Percentiles rank a stretch among this genome's conserved stretches.
Conservation (phyloP, 805 yeast genomes). For the Lipomyces chichibuensis region DNA sequence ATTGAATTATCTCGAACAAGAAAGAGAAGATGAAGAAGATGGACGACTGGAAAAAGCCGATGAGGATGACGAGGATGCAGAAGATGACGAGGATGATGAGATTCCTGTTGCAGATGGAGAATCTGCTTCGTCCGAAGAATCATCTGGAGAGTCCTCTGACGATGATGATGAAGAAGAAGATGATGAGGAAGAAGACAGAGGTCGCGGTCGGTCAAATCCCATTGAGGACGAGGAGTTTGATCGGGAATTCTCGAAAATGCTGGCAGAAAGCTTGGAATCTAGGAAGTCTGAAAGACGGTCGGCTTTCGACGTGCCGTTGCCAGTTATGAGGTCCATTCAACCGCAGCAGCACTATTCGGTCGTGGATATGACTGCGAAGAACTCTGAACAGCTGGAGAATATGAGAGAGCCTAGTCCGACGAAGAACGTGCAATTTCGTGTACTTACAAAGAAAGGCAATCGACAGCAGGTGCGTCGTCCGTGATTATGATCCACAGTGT, state of each 20-base stretch:
- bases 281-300: slow-evolving; percentile 28
- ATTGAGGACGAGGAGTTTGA: slow-evolving; percentile 35
- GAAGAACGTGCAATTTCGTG: slow-evolving; percentile 28
- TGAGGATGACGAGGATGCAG: slow-evolving; percentile 25
- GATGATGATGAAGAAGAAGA: slow-evolving; percentile 20
- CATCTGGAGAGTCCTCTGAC: slow-evolving; percentile 8
- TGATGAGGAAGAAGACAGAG: slow-evolving; percentile 9
- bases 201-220: slow-evolving; percentile 18
- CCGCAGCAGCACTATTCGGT: slow-evolving; percentile 23
- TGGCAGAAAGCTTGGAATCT: slow-evolving; percentile 34
- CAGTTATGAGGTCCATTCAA: slow-evolving; percentile 19
- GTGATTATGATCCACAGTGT: background rate
- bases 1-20: background rate
- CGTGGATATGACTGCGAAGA: slow-evolving; percentile 16
- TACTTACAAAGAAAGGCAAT: slow-evolving; percentile 34
- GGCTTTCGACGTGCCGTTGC: slow-evolving; percentile 36
- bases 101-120: slow-evolving; percentile 12
- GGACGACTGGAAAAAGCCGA: slow-evolving; percentile 11
- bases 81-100: slow-evolving; percentile 16
- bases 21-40: slow-evolving; percentile 20
- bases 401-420: background rate
- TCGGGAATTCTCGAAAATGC: slow-evolving; percentile 33
- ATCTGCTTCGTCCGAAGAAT: slow-evolving; percentile 1
- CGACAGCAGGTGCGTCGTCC: slow-evolving; percentile 24
- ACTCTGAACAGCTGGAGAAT: slow-evolving; percentile 8